Evolutionary conservation across 2,329 filamentous ascomycete genomes (phyloP).

Genomic region (Colletotrichum zoysiae): DNA sequence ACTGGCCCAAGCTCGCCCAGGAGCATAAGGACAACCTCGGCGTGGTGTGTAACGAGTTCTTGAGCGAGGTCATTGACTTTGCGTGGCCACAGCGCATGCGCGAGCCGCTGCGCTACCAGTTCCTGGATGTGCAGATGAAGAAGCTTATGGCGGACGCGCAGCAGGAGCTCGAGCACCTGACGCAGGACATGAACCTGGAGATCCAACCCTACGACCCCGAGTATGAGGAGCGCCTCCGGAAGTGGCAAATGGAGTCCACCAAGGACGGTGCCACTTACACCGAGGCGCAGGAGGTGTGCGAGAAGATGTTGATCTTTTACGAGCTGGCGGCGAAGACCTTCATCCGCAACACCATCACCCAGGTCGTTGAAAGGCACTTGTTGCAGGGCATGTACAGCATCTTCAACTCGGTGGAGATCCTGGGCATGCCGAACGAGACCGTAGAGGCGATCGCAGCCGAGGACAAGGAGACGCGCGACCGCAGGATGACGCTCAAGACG

Average conservation of each 20-base stretch:
- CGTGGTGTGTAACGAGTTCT: conserved; percentile 67
- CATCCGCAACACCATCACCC: conserved; percentile 65
- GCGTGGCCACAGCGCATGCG: conserved; percentile 65
- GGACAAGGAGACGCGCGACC: conserved; percentile 65
- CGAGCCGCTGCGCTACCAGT: conserved; percentile 62
- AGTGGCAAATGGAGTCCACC: conserved; percentile 59
- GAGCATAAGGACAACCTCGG: conserved; percentile 67
- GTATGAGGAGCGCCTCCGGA: conserved; percentile 63
- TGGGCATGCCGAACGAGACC: conserved; percentile 58
- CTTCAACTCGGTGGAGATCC: conserved; percentile 65
- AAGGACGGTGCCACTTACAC: conserved; percentile 61
- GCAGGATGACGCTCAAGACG: conserved; percentile 60
- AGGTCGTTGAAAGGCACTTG: conserved; percentile 64
- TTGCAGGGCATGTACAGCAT: conserved; percentile 64
- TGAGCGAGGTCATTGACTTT: conserved; percentile 64
- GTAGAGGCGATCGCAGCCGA: conserved; percentile 66
- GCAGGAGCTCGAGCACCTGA: conserved; percentile 59
- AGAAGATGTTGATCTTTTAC: conserved; percentile 70
- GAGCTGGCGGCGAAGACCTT: conserved; percentile 66
- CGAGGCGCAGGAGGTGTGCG: conserved; percentile 65
- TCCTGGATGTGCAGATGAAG: conserved; percentile 63
- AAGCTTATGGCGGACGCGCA: conserved; percentile 61
- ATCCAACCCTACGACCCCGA: conserved; percentile 67
- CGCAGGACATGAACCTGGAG: conserved; percentile 65
- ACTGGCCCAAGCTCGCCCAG: conserved; percentile 64